A percentile compares a stretch with the other conserved stretches of the same genome.
phyloP scores from a whole-genome alignment of 495 filamentous ascomycete species.

The Neurospora sp. region DNA sequence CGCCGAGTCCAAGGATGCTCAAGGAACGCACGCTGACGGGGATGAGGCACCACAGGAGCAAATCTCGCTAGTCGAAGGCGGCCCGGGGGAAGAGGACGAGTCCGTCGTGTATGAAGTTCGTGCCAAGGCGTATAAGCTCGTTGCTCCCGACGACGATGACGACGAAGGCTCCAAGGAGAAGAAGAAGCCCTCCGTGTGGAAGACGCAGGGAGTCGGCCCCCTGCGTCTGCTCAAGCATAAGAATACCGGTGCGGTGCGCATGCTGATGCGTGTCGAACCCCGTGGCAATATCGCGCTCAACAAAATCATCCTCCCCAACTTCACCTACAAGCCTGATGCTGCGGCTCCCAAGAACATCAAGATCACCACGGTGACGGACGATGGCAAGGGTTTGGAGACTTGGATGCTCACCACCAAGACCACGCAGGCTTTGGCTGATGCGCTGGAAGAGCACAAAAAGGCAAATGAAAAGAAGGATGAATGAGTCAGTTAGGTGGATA shows the following conservation, averaged over 20 bases:
- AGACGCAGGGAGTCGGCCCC: constrained; percentile 51
- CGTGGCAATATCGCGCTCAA: constrained; percentile 62
- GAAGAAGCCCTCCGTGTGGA: constrained; percentile 41
- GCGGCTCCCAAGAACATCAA: constrained; percentile 43
- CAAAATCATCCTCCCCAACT: constrained; percentile 45
- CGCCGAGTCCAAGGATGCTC: constrained; percentile 42
- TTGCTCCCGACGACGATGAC: constrained; percentile 21
- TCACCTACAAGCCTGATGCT: constrained; percentile 44
- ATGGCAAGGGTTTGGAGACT: constrained; percentile 42
- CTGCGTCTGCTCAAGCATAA: constrained; percentile 60
- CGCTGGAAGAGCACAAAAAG: constrained; percentile 38
- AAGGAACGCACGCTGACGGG: constrained; percentile 36
- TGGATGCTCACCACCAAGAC: constrained; percentile 59
- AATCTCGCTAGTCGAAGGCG: constrained; percentile 51
- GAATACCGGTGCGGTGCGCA: constrained; percentile 47
- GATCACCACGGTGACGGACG: constrained; percentile 41
- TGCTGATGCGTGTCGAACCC: constrained; percentile 59
- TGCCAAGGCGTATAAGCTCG: constrained; percentile 49
- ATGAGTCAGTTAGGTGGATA: background rate
- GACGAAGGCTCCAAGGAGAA: constrained; percentile 20
- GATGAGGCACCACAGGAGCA: constrained; percentile 44
- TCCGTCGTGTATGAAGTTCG: constrained; percentile 50
- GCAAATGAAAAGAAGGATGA: constrained; percentile 30
- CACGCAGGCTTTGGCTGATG: constrained; percentile 32
- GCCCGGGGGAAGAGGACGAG: constrained; percentile 65